Evolutionary conservation across 441 rosid species (phyloP).

Genomic region (Brassica balearica): DNA sequence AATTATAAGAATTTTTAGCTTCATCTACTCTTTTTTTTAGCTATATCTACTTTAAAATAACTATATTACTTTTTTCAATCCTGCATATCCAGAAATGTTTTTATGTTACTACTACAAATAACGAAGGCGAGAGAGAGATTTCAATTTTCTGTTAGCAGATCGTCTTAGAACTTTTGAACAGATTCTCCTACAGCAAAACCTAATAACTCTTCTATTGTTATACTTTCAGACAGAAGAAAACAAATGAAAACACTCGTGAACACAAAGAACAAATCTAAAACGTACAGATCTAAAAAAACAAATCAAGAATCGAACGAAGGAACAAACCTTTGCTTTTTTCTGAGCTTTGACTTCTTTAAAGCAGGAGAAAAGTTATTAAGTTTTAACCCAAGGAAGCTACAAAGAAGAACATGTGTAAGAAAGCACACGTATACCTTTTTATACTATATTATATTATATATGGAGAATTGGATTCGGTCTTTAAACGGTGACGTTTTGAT

Average conservation of each 20-base stretch:
- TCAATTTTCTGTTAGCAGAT: neutral
- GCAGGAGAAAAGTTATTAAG: conserved; percentile 28
- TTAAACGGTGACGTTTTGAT: conserved; percentile 37
- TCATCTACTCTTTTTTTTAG: too few species aligned
- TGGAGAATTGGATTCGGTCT: conserved; percentile 39
- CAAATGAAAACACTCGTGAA: neutral
- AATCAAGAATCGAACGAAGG: neutral
- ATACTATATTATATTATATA: conserved; percentile 14
- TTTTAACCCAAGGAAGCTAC: conserved; percentile 38
- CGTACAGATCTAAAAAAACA: conserved; percentile 35
- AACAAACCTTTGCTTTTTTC: conserved; percentile 29
- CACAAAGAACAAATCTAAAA: conserved; percentile 17
- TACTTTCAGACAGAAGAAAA: neutral
- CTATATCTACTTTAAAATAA: neutral
- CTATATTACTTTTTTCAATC: neutral
- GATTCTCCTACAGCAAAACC: neutral
- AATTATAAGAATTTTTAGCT: neutral
- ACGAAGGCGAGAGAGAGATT: neutral
- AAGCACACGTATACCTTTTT: conserved; percentile 27
- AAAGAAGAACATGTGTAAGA: conserved; percentile 43
- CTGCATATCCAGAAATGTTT: neutral
- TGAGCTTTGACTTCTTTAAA: conserved; percentile 39
- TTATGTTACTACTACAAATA: neutral
- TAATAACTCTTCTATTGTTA: neutral
- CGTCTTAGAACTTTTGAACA: conserved; percentile 4